phyloP scores from a whole-genome alignment of 805 yeast species.

The Cyberlindnera amylophila region DNA sequence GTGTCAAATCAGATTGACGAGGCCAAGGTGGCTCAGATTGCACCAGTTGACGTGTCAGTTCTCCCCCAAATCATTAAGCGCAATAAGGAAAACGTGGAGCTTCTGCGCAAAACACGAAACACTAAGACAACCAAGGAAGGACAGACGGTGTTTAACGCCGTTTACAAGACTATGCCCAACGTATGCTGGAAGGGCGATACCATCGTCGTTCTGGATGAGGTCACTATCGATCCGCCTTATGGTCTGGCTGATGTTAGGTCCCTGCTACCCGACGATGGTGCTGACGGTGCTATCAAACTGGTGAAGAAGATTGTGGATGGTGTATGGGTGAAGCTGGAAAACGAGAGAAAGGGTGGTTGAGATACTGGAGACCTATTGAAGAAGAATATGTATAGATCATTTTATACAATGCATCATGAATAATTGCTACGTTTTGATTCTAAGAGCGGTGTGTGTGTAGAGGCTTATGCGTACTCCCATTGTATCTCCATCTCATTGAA shows the following conservation, averaged over 20 bases:
- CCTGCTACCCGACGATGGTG: conserved; percentile 7
- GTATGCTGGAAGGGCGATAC: conserved; percentile 41
- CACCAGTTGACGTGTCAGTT: conserved; percentile 14
- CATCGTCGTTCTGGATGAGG: conserved; percentile 45
- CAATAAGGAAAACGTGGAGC: conserved; percentile 23
- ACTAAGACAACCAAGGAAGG: conserved; percentile 39
- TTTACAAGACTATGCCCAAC: conserved; percentile 42
- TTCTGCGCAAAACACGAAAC: conserved; percentile 28
- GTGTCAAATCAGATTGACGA: conserved; percentile 35
- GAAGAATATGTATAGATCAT: too few species aligned
- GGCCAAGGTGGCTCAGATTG: conserved; percentile 17
- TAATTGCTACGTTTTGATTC: too few species aligned
- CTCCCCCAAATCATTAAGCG: conserved; percentile 16
- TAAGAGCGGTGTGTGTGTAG: background rate
- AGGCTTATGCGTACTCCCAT: conserved; percentile 5
- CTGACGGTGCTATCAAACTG: conserved; percentile 32
- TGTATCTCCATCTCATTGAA: conserved; percentile 38
- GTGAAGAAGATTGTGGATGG: conserved; percentile 49
- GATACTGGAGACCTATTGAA: too few species aligned
- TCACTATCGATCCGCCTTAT: conserved; percentile 43
- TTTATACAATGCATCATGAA: too few species aligned
- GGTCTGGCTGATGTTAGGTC: conserved; percentile 26
- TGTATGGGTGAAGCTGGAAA: conserved; percentile 42
- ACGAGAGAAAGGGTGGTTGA: conserved; percentile 51
- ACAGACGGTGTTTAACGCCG: conserved; percentile 40